Evolutionary conservation across 768 basidiomycete species (phyloP).

Genomic region (Boletales sp.): DNA sequence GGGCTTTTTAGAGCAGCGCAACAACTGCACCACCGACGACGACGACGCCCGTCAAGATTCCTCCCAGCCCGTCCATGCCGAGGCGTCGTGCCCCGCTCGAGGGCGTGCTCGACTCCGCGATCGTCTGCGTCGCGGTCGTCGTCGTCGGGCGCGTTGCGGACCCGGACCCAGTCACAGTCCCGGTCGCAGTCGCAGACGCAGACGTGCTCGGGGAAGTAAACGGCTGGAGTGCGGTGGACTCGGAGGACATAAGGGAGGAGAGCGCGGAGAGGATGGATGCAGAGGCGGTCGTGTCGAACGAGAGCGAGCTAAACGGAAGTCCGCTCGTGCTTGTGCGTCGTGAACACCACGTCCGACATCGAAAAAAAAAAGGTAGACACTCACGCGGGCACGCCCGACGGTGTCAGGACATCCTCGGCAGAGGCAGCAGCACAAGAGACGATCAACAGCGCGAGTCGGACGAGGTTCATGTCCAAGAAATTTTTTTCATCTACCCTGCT

Average conservation of each 20-base stretch:
- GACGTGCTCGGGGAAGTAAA: neutral
- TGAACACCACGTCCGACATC: neutral
- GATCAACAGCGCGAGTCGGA: neutral
- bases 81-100: slow-evolving; percentile 4
- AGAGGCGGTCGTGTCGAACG: slow-evolving; percentile 22
- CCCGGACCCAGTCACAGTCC: neutral
- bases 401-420: neutral
- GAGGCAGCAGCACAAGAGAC: neutral
- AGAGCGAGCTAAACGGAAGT: slow-evolving; percentile 11
- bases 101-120: neutral
- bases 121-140: neutral
- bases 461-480: too few species aligned
- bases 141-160: neutral
- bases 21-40: slow-evolving; percentile 7
- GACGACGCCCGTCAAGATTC: neutral
- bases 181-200: neutral
- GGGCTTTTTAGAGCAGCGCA: neutral
- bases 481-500: too few species aligned
- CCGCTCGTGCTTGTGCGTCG: slow-evolving; percentile 20
- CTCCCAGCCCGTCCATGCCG: neutral
- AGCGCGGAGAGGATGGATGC: slow-evolving; percentile 17
- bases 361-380: neutral
- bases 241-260: slow-evolving; percentile 27
- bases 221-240: slow-evolving; percentile 18
- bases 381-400: slow-evolving; percentile 22